phyloP scores from a whole-genome alignment of 2,329 filamentous ascomycete species.

The Colletotrichum liriopes region DNA sequence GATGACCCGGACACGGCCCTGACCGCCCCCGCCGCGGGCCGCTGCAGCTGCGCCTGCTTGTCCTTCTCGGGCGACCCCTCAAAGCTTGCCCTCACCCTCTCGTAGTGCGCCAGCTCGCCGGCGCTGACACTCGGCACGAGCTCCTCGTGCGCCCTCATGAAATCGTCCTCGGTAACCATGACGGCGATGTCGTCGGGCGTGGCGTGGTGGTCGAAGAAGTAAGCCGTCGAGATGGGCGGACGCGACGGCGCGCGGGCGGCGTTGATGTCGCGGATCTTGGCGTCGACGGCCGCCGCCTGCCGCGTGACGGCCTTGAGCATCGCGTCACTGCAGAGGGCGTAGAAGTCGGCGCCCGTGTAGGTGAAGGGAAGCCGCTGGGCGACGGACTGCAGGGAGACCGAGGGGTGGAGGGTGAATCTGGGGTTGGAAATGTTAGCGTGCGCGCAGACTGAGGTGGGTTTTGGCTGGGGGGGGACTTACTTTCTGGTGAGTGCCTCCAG shows the following conservation, averaged over 20 bases:
- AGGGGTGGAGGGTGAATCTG: constrained; percentile 88
- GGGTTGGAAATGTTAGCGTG: constrained; percentile 1
- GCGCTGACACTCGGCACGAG: constrained; percentile 94
- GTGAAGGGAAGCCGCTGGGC: constrained; percentile 89
- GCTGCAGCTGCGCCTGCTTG: constrained; percentile 51
- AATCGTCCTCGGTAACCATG: constrained; percentile 91
- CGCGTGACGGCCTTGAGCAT: constrained; percentile 99
- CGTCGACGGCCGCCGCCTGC: constrained; percentile 86
- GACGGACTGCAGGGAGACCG: constrained; percentile 81
- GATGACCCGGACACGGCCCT: constrained; percentile 50
- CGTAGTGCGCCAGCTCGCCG: constrained; percentile 93
- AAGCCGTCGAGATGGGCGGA: constrained; percentile 82
- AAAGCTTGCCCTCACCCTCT: constrained; percentile 85
- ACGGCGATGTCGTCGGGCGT: constrained; percentile 87
- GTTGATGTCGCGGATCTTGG: constrained; percentile 83
- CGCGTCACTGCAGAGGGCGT: constrained; percentile 95
- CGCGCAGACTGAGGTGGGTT: constrained; percentile 13
- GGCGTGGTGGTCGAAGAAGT: constrained; percentile 96
- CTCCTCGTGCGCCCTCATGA: constrained; percentile 84
- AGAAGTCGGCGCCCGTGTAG: constrained; percentile 97
- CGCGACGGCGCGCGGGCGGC: constrained; percentile 50
- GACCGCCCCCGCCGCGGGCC: constrained; percentile 25
- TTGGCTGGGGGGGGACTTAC: constrained; percentile 65
- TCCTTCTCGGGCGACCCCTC: constrained; percentile 74
- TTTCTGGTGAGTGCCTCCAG: constrained; percentile 95